A percentile compares a stretch with the other conserved stretches of the same genome.
These are phyloP conservation scores for Carex arenaria DNA, from an alignment of 202 grass and related monocot genomes.

Conservation along the genomic window DNA sequence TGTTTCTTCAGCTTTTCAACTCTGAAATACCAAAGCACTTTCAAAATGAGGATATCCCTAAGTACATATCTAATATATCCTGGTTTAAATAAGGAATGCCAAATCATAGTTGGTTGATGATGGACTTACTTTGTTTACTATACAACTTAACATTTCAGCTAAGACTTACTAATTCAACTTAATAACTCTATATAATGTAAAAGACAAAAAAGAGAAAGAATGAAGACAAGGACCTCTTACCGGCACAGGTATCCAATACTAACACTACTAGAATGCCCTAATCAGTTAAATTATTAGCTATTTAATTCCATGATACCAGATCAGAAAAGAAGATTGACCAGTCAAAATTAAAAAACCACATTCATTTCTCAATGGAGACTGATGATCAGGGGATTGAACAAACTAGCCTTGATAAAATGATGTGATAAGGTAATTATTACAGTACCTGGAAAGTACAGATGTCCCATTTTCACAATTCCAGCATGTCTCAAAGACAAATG, in stretches of 20 bases:
- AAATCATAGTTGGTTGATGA: background rate
- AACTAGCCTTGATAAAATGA: background rate
- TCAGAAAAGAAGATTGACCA: background rate
- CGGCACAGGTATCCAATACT: background rate
- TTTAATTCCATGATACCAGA: background rate
- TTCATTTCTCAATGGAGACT: background rate
- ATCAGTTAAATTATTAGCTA: background rate
- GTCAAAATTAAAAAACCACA: background rate
- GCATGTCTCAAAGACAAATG: slow-evolving; percentile 55
- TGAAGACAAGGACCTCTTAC: background rate
- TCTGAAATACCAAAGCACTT: slow-evolving; percentile 33
- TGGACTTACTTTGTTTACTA: background rate
- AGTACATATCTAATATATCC: background rate
- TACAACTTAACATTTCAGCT: background rate
- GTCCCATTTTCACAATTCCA: slow-evolving; percentile 47
- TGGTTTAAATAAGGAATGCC: background rate
- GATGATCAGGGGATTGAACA: background rate
- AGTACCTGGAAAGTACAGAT: slow-evolving; percentile 44
- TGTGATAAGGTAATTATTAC: background rate
- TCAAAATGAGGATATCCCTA: background rate
- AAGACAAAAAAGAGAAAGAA: background rate
- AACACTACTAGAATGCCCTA: background rate
- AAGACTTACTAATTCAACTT: background rate
- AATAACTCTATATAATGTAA: background rate
- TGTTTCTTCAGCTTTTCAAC: slow-evolving; percentile 63